These are phyloP conservation scores for Solanum chiquidenum DNA, from an alignment of 257 asterid genomes.

Conservation along the genomic window DNA sequence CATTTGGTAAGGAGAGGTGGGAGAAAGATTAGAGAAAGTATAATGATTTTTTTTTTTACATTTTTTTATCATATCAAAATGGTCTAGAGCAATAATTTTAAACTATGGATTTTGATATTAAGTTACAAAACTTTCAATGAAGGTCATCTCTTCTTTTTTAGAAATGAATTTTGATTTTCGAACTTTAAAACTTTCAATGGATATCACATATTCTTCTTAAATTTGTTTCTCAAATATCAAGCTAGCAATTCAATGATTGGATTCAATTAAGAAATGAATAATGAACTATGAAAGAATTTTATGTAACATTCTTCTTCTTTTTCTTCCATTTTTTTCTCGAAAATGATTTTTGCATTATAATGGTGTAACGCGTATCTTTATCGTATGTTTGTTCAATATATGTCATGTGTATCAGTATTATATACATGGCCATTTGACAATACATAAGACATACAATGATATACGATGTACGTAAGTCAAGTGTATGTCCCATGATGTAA, in stretches of 20 bases:
- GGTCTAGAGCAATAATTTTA: neutral
- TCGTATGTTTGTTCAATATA: neutral
- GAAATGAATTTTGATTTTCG: neutral
- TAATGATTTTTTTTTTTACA: too few relatives aligned
- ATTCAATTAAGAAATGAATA: neutral
- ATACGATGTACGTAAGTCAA: neutral
- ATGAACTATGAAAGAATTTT: neutral
- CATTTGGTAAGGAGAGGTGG: neutral
- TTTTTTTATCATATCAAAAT: too few relatives aligned
- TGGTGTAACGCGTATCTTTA: neutral
- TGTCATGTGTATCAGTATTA: neutral
- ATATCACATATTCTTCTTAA: neutral
- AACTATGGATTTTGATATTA: neutral
- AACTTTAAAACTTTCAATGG: neutral
- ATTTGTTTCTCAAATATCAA: neutral
- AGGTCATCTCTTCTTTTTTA: neutral
- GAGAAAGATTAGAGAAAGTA: neutral
- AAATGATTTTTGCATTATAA: neutral
- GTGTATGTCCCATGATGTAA: neutral
- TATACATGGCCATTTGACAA: neutral
- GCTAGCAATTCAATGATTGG: neutral
- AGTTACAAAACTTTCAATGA: neutral
- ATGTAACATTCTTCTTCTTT: neutral
- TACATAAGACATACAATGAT: neutral
- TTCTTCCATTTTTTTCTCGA: too few relatives aligned